Conservation (phyloP, 495 filamentous ascomycete species). For the Hypoxylon perforatum region DNA sequence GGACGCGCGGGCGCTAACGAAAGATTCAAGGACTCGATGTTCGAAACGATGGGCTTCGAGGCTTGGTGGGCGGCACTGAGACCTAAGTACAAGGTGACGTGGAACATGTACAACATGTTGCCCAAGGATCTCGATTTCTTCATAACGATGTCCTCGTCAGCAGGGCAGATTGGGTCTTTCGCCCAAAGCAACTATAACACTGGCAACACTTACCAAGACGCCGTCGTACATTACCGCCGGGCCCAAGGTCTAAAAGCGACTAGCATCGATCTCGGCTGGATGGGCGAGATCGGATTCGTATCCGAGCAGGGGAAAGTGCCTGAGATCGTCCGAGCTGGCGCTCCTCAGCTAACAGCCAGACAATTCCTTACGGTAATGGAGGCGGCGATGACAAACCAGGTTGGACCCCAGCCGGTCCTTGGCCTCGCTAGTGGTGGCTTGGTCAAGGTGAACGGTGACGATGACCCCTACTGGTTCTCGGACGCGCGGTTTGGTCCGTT, state of each 20-base stretch:
- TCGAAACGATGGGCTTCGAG: constrained; percentile 59
- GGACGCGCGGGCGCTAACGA: constrained; percentile 6
- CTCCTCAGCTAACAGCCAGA: constrained; percentile 34
- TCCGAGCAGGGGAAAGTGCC: constrained; percentile 43
- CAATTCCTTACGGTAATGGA: constrained; percentile 40
- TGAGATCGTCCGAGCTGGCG: constrained; percentile 41
- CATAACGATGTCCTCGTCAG: constrained; percentile 66
- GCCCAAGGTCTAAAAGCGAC: constrained; percentile 49
- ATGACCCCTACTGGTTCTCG: constrained; percentile 57
- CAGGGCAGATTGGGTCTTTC: constrained; percentile 61
- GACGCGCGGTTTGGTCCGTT: constrained; percentile 58
- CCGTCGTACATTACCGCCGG: constrained; percentile 52
- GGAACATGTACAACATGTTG: constrained; percentile 62
- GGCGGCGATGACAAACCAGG: constrained; percentile 35
- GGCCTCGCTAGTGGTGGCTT: constrained; percentile 45
- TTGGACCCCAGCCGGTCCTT: constrained; percentile 39
- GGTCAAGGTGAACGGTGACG: constrained; percentile 45
- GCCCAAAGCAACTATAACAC: constrained; percentile 63
- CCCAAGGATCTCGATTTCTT: constrained; percentile 69
- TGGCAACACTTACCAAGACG: constrained; percentile 66
- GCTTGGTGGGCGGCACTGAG: constrained; percentile 51
- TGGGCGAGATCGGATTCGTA: constrained; percentile 49
- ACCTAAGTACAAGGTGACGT: constrained; percentile 60
- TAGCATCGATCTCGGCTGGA: constrained; percentile 59
- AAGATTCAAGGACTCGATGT: constrained; percentile 53